phyloP scores from a whole-genome alignment of 257 asterid genomes.

The Nicotiana tabacum region DNA sequence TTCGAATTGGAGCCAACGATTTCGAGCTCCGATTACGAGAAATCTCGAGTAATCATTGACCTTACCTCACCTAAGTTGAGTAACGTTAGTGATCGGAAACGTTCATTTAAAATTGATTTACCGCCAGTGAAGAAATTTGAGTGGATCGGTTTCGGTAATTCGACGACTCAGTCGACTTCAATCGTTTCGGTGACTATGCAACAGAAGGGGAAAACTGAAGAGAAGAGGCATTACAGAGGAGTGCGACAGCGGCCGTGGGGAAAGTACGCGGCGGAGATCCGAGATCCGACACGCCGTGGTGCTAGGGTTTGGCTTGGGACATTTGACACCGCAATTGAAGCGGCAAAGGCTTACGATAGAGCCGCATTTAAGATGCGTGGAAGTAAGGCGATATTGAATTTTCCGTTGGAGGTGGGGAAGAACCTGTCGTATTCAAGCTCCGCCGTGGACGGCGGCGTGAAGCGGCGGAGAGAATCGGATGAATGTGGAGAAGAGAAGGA shows the following conservation, averaged over 20 bases:
- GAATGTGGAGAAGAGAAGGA: slow-evolving; percentile 19
- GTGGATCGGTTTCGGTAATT: slow-evolving; percentile 25
- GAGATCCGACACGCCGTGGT: slow-evolving; percentile 48
- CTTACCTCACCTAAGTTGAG: slow-evolving; percentile 4
- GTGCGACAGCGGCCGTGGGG: slow-evolving; percentile 61
- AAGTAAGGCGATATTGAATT: slow-evolving; percentile 65
- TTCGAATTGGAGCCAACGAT: background rate
- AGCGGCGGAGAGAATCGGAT: slow-evolving; percentile 18
- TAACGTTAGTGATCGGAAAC: slow-evolving; percentile 14
- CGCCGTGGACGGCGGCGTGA: slow-evolving; percentile 16
- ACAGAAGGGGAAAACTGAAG: background rate
- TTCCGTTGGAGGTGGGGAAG: slow-evolving; percentile 49
- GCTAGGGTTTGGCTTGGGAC: slow-evolving; percentile 73
- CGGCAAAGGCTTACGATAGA: slow-evolving; percentile 66
- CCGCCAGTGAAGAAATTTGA: slow-evolving; percentile 31
- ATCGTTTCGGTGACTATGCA: background rate
- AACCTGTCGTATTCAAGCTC: background rate
- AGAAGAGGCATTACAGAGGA: slow-evolving; percentile 30
- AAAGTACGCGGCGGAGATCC: slow-evolving; percentile 67
- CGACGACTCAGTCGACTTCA: background rate
- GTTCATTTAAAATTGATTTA: slow-evolving; percentile 19
- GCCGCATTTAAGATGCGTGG: slow-evolving; percentile 72
- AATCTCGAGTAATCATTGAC: slow-evolving; percentile 11
- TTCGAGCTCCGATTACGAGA: background rate
- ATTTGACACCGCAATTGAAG: slow-evolving; percentile 49